Evolutionary conservation across 176 grass and related monocot species (phyloP), one percentile per base, ranked within the genome.

Genomic region (Carex scoparia): DNA sequence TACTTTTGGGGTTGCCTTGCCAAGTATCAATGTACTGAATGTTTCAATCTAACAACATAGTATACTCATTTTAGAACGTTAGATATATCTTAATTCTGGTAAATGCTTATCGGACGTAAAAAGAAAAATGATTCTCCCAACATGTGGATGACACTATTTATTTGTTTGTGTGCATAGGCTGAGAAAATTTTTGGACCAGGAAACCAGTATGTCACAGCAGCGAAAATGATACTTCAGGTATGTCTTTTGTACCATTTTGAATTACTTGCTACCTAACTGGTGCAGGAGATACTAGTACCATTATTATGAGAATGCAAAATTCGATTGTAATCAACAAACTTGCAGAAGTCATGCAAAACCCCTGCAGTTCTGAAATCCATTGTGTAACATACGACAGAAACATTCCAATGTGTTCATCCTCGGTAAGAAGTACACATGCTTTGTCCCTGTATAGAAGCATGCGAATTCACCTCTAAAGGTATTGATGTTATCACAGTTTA

Each of bases 151-250:
- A 31, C 48, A 69, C 42, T 86, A 48, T 32, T 72, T 80, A 79
- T 71, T 83, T 68, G 10, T 69, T 83, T 65, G 10, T 1, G 48
- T 33, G 38, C 79, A 42, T 80, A 98, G 95, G 95, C 89, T 72
- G 93, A 95, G 78, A 98, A 98, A 90, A 89, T 98, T 80, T 98
- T 98, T 88, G 95, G 95, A 54, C 95, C 95, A 8, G 95, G 95
- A 67, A 98, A 98, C 76, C 95, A 98, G 79, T 98, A 98, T 89
- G 95, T 98, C 59, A 98, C 95, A 12, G 95, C 95, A 86, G 95
- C 95, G 61, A 98, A 98, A 95, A 98, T 98, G 95, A 98, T 98
- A 91, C 92, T 98, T 84, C 95, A 98, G 86, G 95, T 98, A 88
- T 85, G 15, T 40, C 87, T 38, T 86, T 3, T 30, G 19, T 56